Percentiles rank a stretch among this genome's conserved stretches.
Conservation (phyloP, 2,329 filamentous ascomycete genomes). For the Xylaria sp. region DNA sequence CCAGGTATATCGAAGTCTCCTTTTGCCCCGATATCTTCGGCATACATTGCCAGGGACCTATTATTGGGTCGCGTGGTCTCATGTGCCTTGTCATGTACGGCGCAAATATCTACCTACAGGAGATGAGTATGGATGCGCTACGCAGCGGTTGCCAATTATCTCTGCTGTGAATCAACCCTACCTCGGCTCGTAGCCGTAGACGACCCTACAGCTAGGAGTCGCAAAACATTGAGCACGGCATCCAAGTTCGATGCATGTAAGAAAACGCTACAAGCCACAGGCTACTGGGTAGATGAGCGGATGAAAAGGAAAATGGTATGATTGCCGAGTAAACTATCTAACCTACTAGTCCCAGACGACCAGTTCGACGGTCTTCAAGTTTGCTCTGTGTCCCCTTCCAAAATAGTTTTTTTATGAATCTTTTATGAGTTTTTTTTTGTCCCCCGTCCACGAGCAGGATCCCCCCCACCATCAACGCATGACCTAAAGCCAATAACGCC, state of each 20-base stretch:
- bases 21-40: slow-evolving; percentile 14
- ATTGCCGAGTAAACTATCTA: slow-evolving; percentile 37
- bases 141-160: too few relatives aligned
- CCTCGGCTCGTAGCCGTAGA: too few relatives aligned
- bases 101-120: too few relatives aligned
- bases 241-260: too few relatives aligned
- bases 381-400: slow-evolving; percentile 32
- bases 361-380: slow-evolving; percentile 32
- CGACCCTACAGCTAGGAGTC: too few relatives aligned
- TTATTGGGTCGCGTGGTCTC: neutral
- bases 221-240: too few relatives aligned
- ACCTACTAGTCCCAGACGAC: slow-evolving; percentile 26
- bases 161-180: too few relatives aligned
- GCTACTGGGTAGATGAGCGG: neutral
- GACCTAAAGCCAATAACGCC: too few relatives aligned
- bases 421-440: slow-evolving; percentile 22
- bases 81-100: slow-evolving; percentile 8
- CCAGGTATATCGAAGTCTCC: too few relatives aligned
- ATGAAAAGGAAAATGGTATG: slow-evolving; percentile 32
- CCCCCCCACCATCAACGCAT: too few relatives aligned
- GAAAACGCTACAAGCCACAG: neutral
- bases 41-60: slow-evolving; percentile 1
- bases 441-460: neutral
- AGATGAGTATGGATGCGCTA: too few relatives aligned
- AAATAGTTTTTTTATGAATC: slow-evolving; percentile 27